Base-by-base conservation (phyloP, 2,329 filamentous ascomycete species). In the Emergomyces africanus region DNA sequence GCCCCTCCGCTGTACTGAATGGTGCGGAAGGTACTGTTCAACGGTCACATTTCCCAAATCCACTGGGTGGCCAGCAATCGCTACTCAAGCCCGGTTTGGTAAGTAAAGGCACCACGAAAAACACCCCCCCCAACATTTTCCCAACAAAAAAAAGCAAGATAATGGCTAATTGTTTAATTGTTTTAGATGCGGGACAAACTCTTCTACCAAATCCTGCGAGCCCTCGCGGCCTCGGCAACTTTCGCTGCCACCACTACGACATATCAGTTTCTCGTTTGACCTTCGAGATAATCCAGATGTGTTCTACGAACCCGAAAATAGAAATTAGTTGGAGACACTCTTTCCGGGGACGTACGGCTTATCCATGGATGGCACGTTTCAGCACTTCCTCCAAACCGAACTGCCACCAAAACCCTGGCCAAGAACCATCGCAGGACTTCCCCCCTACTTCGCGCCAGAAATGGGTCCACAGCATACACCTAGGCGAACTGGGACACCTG, bases 371-470 rank as follows among this genome's bases (percentile, higher is more conserved):
- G 25, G 33, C 10, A 42, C 37, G 25, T 59, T 61, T 55, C 42
- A 59, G 5, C 12, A 18, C 5, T 59, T 35, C 41, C n/a, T 28
- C 2, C 33, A 48, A 39, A 30, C 18, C 33, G 23, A 46, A 37
- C 25, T 56, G 42, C n/a, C 59, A 12, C 35, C 41, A 23, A 30
- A 39, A 33, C 59, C 57, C 30, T 69, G 66, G 44, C 66, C 67
- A 20, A 66, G 63, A 46, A 69, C 65, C 33, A 66, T 68, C 5
- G 65, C 66, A 49, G 63, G 20, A 65, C 39, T 59, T 63, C 62
- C 48, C 3, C 28, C 39, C 30, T 60, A 56, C 39, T 55, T 60
- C 30, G 42, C 59, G 20, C 53, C 59, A 8, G 56, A 54, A 49
- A 39, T 39, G 28, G 15, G 15, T n/a, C 42, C 18, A 8, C n/a